Conservation (phyloP, 2,329 filamentous ascomycete genomes). For the Alternaria longipes region DNA sequence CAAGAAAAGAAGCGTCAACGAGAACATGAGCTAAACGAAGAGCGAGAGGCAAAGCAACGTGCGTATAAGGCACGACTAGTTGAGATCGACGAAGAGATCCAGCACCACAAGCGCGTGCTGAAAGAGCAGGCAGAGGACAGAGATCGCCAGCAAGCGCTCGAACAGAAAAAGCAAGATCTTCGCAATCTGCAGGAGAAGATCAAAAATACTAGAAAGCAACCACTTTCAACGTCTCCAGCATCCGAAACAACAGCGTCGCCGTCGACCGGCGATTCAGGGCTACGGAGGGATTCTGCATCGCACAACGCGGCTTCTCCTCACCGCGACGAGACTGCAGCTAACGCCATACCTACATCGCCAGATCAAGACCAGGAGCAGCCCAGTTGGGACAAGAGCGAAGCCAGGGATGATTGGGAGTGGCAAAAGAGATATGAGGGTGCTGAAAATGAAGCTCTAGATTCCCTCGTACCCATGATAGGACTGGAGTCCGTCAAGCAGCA, state of each 20-base stretch:
- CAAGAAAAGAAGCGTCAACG: slow-evolving; percentile 55
- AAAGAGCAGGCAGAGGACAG: slow-evolving; percentile 58
- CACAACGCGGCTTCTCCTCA: background rate
- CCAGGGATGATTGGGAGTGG: slow-evolving; percentile 66
- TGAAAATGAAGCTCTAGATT: slow-evolving; percentile 65
- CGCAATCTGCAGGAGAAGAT: slow-evolving; percentile 46
- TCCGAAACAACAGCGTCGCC: background rate
- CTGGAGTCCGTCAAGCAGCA: slow-evolving; percentile 73
- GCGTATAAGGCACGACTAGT: slow-evolving; percentile 59
- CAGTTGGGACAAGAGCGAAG: slow-evolving; percentile 34
- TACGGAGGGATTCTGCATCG: background rate
- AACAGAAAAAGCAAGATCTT: slow-evolving; percentile 60
- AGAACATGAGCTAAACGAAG: slow-evolving; percentile 62
- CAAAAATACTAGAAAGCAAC: slow-evolving; percentile 4
- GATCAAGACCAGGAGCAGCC: background rate
- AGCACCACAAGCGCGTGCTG: slow-evolving; percentile 56
- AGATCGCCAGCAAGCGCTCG: slow-evolving; percentile 56
- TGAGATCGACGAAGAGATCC: slow-evolving; percentile 64
- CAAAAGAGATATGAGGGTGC: slow-evolving; percentile 65
- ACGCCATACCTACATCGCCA: background rate
- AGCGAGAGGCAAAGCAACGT: slow-evolving; percentile 56
- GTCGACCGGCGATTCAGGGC: background rate
- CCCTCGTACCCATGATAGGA: slow-evolving; percentile 71
- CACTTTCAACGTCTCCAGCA: background rate
- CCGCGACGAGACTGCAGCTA: background rate